Percentiles rank a stretch among this genome's conserved stretches.
phyloP scores from a whole-genome alignment of 345 rosid genomes.

The Erysimum cheiranthoides region DNA sequence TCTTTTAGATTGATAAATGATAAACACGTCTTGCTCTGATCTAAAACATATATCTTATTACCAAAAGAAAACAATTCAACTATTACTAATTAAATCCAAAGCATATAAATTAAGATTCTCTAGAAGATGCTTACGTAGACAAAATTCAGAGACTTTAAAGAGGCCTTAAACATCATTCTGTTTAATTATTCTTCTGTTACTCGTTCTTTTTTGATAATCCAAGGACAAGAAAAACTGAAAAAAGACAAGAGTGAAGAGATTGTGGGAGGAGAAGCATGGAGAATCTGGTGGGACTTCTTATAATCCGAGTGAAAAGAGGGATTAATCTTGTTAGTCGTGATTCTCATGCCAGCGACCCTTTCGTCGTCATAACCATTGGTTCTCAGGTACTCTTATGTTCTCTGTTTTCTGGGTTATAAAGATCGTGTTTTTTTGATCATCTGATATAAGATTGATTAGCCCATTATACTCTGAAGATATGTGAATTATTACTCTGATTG shows the following conservation, averaged over 20 bases:
- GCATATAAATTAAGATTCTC: neutral
- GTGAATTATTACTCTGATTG: neutral
- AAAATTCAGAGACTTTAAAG: neutral
- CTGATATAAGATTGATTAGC: neutral
- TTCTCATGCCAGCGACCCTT: constrained; percentile 56
- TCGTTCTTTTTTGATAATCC: neutral
- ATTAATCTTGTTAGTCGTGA: constrained; percentile 53
- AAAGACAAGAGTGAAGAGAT: neutral
- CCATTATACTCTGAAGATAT: neutral
- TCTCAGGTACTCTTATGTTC: constrained; percentile 47
- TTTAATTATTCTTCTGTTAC: neutral
- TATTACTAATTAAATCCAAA: neutral
- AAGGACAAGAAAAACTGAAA: neutral
- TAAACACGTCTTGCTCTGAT: too few species aligned
- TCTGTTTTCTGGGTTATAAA: neutral
- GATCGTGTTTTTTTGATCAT: neutral
- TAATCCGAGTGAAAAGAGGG: constrained; percentile 52
- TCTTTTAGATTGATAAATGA: too few species aligned
- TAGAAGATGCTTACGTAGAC: neutral
- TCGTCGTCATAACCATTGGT: constrained; percentile 52
- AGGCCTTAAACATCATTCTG: neutral
- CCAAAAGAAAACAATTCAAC: neutral
- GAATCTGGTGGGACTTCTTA: constrained; percentile 50
- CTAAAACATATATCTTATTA: too few species aligned
- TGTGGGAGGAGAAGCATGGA: constrained; percentile 45